Base-by-base conservation (phyloP, 2,329 filamentous ascomycete genomes). In the Graphiopsis chlorocephala region DNA sequence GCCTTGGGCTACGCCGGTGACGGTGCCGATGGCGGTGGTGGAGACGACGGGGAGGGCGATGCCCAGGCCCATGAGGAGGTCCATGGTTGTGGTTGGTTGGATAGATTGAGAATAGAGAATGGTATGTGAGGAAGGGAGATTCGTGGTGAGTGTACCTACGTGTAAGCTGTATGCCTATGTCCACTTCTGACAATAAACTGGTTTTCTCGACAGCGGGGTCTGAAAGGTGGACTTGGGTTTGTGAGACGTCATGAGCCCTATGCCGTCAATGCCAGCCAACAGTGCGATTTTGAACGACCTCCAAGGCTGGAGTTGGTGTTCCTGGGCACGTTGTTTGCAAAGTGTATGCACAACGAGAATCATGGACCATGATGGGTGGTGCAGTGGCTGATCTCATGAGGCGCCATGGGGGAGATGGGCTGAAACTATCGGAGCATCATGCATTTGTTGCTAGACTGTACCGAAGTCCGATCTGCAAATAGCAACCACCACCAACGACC, bases 1-100 rank as follows among this genome's bases (percentile, higher is more conserved):
- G 63, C 81, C 82, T 74, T 84, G 79, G 31, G 80, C 80, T 25
- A 84, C 78, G 66, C 82, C 82, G 0, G 82, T 84, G 2, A 80
- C 79, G 62, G 82, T 79, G 14, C 81, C 81, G 47, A 84, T 80
- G 20, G 77, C 81, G 62, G 78, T 75, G 31, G 82, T 74, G 48
- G 68, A 67, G 14, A 72, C 71, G 50, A 77, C 68, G 47, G 75
- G 73, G 17, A 78, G 69, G 59, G 74, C 70, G 58, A 75, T 68
- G 52, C 68, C 73, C 23, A 78, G 67, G 56, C 75, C 76, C 57
- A 78, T 65, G 53, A 78, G 69, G 47, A 71, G 65, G 47, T 75
- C 63, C 63, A 65, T 65, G 31, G 20, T 61, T 55, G n/a, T 23
- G 4, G 23, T 28, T 48, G 33, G 45, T 42, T 62, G 60, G 33